Evolutionary conservation across 805 yeast species (phyloP).

Genomic region (Suhomyces prunicola): DNA sequence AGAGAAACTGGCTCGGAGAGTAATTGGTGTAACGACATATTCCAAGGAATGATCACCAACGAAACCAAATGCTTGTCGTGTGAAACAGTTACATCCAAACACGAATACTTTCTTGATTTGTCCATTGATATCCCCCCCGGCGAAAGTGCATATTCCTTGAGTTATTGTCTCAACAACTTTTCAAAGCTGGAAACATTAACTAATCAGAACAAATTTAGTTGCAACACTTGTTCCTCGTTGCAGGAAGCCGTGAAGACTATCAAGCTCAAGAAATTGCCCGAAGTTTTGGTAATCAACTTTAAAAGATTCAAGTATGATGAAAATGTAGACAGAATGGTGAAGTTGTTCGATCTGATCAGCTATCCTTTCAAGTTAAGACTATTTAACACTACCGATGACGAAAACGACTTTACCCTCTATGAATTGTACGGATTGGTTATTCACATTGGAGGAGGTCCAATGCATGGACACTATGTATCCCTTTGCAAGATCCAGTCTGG

Average conservation of each 20-base stretch:
- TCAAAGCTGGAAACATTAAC: slow-evolving; percentile 81
- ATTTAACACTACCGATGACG: slow-evolving; percentile 57
- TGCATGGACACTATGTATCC: slow-evolving; percentile 94
- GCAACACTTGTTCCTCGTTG: slow-evolving; percentile 83
- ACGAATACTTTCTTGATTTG: slow-evolving; percentile 83
- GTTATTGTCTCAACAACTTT: slow-evolving; percentile 77
- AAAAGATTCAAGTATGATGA: slow-evolving; percentile 93
- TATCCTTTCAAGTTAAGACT: slow-evolving; percentile 74
- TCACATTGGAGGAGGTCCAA: slow-evolving; percentile 96
- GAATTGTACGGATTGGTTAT: slow-evolving; percentile 85
- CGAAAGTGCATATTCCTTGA: slow-evolving; percentile 53
- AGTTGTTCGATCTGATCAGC: slow-evolving; percentile 78
- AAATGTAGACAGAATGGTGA: slow-evolving; percentile 72
- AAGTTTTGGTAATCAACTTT: slow-evolving; percentile 74
- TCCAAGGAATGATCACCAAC: slow-evolving; percentile 81
- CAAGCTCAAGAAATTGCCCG: slow-evolving; percentile 74
- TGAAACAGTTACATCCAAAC: slow-evolving; percentile 75
- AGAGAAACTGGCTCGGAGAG: slow-evolving; percentile 25
- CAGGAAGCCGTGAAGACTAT: slow-evolving; percentile 94
- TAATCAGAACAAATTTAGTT: slow-evolving; percentile 86
- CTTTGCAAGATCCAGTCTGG: slow-evolving; percentile 71
- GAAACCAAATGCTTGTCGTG: slow-evolving; percentile 90
- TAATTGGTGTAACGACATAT: slow-evolving; percentile 64
- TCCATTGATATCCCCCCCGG: slow-evolving; percentile 79
- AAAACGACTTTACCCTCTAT: slow-evolving; percentile 51